phyloP scores from a whole-genome alignment of 2,329 filamentous ascomycete genomes.

The Juglanconis oblonga region DNA sequence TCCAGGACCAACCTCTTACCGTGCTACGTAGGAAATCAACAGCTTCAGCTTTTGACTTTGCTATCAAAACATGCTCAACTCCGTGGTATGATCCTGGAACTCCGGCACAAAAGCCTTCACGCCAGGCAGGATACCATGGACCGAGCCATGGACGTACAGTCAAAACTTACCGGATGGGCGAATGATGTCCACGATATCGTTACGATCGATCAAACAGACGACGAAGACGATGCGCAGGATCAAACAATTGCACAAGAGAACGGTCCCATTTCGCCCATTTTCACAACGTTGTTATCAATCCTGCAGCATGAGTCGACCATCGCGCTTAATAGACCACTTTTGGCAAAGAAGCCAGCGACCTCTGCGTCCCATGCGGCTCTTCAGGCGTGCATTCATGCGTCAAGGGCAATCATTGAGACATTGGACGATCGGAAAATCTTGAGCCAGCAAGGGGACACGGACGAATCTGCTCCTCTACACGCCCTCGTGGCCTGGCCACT shows the following conservation, averaged over 20 bases:
- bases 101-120: constrained; percentile 20
- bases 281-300: constrained; percentile 12
- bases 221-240: not conserved
- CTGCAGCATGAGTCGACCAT: constrained; percentile 21
- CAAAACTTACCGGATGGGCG: constrained; percentile 17
- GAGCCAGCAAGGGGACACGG: not conserved
- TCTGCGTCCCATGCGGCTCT: constrained; percentile 21
- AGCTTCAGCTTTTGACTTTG: constrained; percentile 18
- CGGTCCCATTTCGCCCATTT: constrained; percentile 1
- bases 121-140: constrained; percentile 19
- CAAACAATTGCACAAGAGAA: not conserved
- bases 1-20: not conserved
- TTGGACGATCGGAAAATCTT: not conserved
- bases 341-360: constrained; percentile 18
- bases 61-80: constrained; percentile 20
- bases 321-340: constrained; percentile 19
- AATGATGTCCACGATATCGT: constrained; percentile 18
- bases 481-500: constrained; percentile 19
- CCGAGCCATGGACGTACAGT: constrained; percentile 18
- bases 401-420: constrained; percentile 20
- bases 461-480: not conserved
- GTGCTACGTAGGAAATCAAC: not conserved
- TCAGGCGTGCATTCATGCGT: constrained; percentile 22
- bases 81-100: constrained; percentile 21
- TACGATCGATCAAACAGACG: constrained; percentile 4